Percentiles rank a stretch among this genome's conserved stretches.
phyloP scores from a whole-genome alignment of 169 alveolate genomes.

The Eimeria acervulina region DNA sequence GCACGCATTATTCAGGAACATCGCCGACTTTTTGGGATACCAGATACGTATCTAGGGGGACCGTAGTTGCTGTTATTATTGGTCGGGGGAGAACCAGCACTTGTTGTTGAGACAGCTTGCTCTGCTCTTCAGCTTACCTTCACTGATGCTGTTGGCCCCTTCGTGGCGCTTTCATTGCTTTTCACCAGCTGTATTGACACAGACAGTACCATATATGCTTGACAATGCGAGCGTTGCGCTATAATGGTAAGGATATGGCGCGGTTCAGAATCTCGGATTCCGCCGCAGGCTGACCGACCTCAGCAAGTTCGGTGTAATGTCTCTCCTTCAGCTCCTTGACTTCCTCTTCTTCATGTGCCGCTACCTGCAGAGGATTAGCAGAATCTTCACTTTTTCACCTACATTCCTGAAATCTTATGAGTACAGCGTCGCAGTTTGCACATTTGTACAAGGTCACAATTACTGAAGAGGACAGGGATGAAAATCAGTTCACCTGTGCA shows the following conservation, averaged over 20 bases:
- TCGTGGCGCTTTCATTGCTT: neutral
- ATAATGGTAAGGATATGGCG: neutral
- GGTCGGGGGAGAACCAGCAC: neutral
- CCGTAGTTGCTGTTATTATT: neutral
- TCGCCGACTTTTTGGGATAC: neutral
- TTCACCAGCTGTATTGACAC: conserved; percentile 1
- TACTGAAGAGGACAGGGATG: no score
- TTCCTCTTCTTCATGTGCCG: conserved; percentile 39
- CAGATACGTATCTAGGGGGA: neutral
- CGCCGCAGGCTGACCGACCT: conserved; percentile 8
- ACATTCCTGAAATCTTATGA: neutral
- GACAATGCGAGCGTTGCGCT: neutral
- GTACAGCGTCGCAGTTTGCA: neutral
- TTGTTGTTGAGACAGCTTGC: neutral
- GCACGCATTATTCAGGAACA: neutral
- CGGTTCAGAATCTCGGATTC: neutral
- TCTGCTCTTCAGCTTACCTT: conserved; percentile 13
- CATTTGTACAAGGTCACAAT: neutral
- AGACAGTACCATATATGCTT: neutral
- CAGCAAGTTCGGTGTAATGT: conserved; percentile 57
- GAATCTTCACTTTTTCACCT: no score
- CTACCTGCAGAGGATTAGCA: neutral
- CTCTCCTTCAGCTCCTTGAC: conserved; percentile 55
- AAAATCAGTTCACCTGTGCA: neutral
- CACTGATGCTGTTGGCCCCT: neutral